A percentile compares a stretch with the other conserved stretches of the same genome.
Conservation (phyloP, 2,329 filamentous ascomycete species). For the Cladophialophora yegresii region DNA sequence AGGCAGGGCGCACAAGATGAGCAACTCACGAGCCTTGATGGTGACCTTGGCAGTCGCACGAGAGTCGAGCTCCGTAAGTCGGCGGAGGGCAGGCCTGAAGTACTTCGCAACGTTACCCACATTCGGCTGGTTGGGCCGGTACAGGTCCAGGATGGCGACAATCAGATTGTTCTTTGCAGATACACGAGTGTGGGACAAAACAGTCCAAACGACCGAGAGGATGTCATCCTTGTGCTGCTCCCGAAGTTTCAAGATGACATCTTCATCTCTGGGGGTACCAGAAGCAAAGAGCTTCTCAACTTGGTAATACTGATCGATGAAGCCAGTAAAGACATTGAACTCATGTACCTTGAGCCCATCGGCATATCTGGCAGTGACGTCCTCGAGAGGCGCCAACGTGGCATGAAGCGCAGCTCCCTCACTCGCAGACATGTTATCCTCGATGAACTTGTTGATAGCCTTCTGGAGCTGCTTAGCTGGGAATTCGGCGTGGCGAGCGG, state of each 20-base stretch:
- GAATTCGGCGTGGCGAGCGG: slow-evolving; percentile 78
- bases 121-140: slow-evolving; percentile 90
- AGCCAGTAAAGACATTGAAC: slow-evolving; percentile 73
- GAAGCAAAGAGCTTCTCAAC: slow-evolving; percentile 87
- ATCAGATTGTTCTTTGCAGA: slow-evolving; percentile 92
- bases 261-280: slow-evolving; percentile 82
- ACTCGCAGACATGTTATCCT: slow-evolving; percentile 73
- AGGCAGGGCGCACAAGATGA: slow-evolving; percentile 95
- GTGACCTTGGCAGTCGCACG: slow-evolving; percentile 89
- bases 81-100: slow-evolving; percentile 77
- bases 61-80: slow-evolving; percentile 87
- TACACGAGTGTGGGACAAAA: slow-evolving; percentile 90
- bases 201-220: slow-evolving; percentile 77
- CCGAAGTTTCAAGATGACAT: slow-evolving; percentile 88
- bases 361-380: slow-evolving; percentile 75
- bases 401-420: slow-evolving; percentile 74
- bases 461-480: slow-evolving; percentile 84
- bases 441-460: slow-evolving; percentile 82
- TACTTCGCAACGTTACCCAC: slow-evolving; percentile 85
- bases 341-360: slow-evolving; percentile 92
- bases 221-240: slow-evolving; percentile 97
- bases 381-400: slow-evolving; percentile 72
- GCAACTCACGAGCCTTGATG: slow-evolving; percentile 92
- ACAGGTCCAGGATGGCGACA: slow-evolving; percentile 87
- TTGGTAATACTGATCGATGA: slow-evolving; percentile 79